Evolutionary conservation across 164 flowering plant species (phyloP).

Genomic region (Macadamia integrifolia): DNA sequence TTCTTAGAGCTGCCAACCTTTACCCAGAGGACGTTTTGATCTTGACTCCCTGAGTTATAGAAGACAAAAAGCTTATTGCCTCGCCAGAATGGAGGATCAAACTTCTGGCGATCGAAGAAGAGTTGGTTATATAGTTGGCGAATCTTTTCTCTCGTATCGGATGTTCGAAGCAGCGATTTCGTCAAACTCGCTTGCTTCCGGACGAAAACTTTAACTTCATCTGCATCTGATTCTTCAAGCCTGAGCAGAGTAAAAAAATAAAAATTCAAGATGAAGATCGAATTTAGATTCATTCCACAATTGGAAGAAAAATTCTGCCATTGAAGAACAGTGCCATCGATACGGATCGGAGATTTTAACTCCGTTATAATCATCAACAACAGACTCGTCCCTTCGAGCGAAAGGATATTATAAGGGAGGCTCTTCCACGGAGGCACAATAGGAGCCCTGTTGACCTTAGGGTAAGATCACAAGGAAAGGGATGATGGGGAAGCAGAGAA

Average conservation of each 20-base stretch:
- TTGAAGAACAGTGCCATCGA: conserved; percentile 48
- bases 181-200: conserved; percentile 68
- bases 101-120: conserved; percentile 71
- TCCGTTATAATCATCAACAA: conserved; percentile 75
- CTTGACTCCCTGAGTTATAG: conserved; percentile 90
- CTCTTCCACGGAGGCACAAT: conserved; percentile 16
- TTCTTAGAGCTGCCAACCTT: conserved; percentile 44
- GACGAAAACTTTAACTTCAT: conserved; percentile 90
- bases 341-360: conserved; percentile 69
- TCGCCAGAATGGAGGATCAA: conserved; percentile 56
- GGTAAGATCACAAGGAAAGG: background rate
- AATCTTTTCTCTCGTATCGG: conserved; percentile 73
- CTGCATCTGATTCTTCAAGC: conserved; percentile 95
- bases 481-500: background rate
- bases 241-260: conserved; percentile 23
- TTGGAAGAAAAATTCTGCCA: background rate
- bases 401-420: conserved; percentile 39
- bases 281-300: background rate
- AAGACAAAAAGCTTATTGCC: conserved; percentile 84
- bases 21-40: conserved; percentile 79
- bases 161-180: conserved; percentile 47
- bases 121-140: conserved; percentile 35
- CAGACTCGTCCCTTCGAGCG: conserved; percentile 70
- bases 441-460: conserved; percentile 34
- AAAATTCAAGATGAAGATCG: background rate